These are phyloP conservation scores for Sequoiadendron giganteum DNA, from an alignment of 75 land plant genomes.

Conservation along the genomic window DNA sequence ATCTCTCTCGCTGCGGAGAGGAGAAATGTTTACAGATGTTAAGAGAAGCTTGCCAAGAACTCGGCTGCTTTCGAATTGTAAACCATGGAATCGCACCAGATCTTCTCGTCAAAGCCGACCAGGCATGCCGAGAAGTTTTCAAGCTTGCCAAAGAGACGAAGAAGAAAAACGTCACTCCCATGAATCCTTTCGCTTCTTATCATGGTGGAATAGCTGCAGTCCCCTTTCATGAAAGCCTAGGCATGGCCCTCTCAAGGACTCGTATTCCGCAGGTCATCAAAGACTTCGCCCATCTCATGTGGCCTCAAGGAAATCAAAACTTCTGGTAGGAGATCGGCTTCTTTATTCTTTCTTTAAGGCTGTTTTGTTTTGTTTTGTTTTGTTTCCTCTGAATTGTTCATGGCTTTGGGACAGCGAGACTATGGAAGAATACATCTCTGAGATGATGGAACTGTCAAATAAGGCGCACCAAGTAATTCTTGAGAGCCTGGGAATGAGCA, in stretches of 20 bases:
- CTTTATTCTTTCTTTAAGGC: neutral
- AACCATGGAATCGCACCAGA: neutral
- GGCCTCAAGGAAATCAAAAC: conserved; percentile 33
- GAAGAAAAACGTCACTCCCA: conserved; percentile 13
- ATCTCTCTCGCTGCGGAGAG: neutral
- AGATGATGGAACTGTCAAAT: conserved; percentile 1
- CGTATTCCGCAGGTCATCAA: neutral
- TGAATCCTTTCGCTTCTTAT: conserved; percentile 22
- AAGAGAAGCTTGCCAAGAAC: neutral
- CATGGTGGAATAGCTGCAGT: neutral
- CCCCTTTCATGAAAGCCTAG: conserved; percentile 24
- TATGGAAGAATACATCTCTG: neutral
- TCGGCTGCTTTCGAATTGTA: neutral
- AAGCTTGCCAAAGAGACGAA: conserved; percentile 38
- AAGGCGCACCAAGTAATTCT: conserved; percentile 19
- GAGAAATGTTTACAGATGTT: neutral
- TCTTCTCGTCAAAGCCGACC: neutral
- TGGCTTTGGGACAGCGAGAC: neutral
- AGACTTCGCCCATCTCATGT: conserved; percentile 32
- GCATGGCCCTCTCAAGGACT: neutral
- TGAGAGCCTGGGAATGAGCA: conserved; percentile 20
- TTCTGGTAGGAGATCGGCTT: conserved; percentile 19
- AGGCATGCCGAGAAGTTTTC: conserved; percentile 18
- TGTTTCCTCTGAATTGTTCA: too few relatives aligned
- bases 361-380: neutral